A percentile compares a stretch with the other conserved stretches of the same genome.
Evolutionary conservation across 1,139 yeast genomes (phyloP).

Genomic region (Magnusiomyces fungicola): DNA sequence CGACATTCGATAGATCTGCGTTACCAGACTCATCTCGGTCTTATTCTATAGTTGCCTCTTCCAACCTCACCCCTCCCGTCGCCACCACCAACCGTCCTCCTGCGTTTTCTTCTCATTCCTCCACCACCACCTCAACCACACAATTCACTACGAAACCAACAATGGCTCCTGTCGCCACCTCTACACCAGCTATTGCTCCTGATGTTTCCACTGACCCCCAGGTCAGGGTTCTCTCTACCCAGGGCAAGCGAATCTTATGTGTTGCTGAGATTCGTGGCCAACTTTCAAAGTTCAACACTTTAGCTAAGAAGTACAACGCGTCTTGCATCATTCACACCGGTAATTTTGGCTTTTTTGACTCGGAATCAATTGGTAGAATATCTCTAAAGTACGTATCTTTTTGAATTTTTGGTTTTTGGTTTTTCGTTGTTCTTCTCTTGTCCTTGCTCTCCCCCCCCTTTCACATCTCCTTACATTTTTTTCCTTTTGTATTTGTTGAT

Average conservation of each 20-base stretch:
- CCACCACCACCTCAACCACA: too few relatives aligned
- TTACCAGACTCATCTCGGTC: too few relatives aligned
- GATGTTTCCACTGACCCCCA: neutral
- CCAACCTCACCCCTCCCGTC: too few relatives aligned
- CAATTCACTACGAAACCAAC: too few relatives aligned
- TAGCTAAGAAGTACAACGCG: slow-evolving; percentile 42
- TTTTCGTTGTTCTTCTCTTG: too few relatives aligned
- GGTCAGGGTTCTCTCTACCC: slow-evolving; percentile 1
- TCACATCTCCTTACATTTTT: neutral
- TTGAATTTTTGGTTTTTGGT: too few relatives aligned
- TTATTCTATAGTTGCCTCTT: too few relatives aligned
- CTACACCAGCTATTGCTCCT: neutral
- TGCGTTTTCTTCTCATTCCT: too few relatives aligned
- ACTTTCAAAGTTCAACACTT: slow-evolving; percentile 40
- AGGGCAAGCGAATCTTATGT: slow-evolving; percentile 41
- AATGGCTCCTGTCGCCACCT: neutral
- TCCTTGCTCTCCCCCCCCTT: too few relatives aligned
- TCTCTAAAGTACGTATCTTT: slow-evolving; percentile 22
- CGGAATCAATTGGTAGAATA: slow-evolving; percentile 48
- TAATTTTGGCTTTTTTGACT: slow-evolving; percentile 70
- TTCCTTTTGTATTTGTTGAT: neutral
- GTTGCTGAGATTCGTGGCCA: slow-evolving; percentile 52
- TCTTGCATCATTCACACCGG: slow-evolving; percentile 63
- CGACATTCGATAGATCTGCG: too few relatives aligned
- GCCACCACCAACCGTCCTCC: too few relatives aligned